Evolutionary conservation across 2,329 filamentous ascomycete genomes (phyloP).

Genomic region (Sarocladium kiliense): DNA sequence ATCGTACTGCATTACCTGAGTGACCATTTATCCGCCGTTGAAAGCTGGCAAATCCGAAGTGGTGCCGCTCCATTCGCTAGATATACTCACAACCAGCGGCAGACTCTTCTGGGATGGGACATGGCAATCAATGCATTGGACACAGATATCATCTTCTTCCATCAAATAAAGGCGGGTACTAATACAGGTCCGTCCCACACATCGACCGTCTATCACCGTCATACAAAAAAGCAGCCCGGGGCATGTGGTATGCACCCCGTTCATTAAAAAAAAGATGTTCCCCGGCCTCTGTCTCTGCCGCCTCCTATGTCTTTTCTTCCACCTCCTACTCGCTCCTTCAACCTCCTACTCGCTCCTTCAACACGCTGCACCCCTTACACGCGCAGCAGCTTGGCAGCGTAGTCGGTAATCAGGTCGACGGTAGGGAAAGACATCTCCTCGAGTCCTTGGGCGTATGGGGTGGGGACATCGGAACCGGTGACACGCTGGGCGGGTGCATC

Average conservation of each 20-base stretch:
- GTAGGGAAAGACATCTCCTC: slow-evolving; percentile 96
- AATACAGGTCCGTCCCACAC: slow-evolving; percentile 33
- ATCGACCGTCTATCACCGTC: slow-evolving; percentile 27
- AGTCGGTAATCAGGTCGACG: slow-evolving; percentile 79
- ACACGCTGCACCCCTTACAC: slow-evolving; percentile 52
- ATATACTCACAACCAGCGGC: too few species aligned
- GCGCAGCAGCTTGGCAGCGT: slow-evolving; percentile 82
- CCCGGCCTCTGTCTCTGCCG: not conserved
- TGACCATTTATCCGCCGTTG: too few species aligned
- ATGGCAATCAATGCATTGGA: not conserved
- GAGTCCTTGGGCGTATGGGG: slow-evolving; percentile 86
- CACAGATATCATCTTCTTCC: not conserved
- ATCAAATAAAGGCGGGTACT: slow-evolving; percentile 17
- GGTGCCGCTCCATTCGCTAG: too few species aligned
- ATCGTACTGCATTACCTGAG: too few species aligned
- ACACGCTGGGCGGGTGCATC: slow-evolving; percentile 89
- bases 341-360: not conserved
- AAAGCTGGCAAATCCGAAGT: too few species aligned
- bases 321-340: not conserved
- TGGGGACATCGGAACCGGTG: slow-evolving; percentile 95
- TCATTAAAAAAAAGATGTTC: slow-evolving; percentile 3
- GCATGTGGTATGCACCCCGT: slow-evolving; percentile 4
- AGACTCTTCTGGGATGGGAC: too few species aligned
- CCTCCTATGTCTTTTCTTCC: not conserved
- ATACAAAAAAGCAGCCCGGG: slow-evolving; percentile 13